Evolutionary conservation across 306 rosid species (phyloP).

Genomic region (Vachellia collinsii): DNA sequence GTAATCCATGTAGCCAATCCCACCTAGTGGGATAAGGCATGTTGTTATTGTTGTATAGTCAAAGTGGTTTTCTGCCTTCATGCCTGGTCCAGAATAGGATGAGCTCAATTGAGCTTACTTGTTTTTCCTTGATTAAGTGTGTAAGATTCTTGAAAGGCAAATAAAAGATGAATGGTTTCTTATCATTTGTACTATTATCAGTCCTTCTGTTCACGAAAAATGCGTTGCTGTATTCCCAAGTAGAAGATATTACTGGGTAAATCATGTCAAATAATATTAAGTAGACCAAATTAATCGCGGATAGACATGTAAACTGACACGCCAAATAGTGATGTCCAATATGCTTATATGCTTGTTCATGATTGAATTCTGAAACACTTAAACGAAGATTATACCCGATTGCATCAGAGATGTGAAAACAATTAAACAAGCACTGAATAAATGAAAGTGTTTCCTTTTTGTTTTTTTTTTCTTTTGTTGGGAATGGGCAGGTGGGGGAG

Average conservation of each 20-base stretch:
- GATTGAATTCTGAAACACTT: background rate
- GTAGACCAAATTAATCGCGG: background rate
- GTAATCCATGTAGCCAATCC: background rate
- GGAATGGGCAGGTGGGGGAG: background rate
- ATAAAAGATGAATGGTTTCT: slow-evolving; percentile 34
- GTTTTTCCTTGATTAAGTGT: slow-evolving; percentile 40
- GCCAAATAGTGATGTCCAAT: background rate
- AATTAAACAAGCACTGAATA: background rate
- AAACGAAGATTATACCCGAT: slow-evolving; percentile 31
- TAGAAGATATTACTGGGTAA: background rate
- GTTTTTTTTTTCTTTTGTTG: too few species aligned
- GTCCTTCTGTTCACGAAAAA: slow-evolving; percentile 12
- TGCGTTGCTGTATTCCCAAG: background rate
- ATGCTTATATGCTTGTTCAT: background rate
- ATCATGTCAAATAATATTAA: background rate
- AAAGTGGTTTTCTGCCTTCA: slow-evolving; percentile 25
- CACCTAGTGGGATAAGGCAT: background rate
- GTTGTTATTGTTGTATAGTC: background rate
- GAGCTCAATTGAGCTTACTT: slow-evolving; percentile 32
- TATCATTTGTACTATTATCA: slow-evolving; percentile 22
- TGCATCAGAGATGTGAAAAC: background rate
- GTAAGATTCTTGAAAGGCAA: slow-evolving; percentile 28
- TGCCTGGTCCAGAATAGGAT: slow-evolving; percentile 42
- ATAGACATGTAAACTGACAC: background rate
- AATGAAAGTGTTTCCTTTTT: background rate